These are phyloP conservation scores for Arctium minus DNA, from an alignment of 129 eudicot species.

Conservation along the genomic window DNA sequence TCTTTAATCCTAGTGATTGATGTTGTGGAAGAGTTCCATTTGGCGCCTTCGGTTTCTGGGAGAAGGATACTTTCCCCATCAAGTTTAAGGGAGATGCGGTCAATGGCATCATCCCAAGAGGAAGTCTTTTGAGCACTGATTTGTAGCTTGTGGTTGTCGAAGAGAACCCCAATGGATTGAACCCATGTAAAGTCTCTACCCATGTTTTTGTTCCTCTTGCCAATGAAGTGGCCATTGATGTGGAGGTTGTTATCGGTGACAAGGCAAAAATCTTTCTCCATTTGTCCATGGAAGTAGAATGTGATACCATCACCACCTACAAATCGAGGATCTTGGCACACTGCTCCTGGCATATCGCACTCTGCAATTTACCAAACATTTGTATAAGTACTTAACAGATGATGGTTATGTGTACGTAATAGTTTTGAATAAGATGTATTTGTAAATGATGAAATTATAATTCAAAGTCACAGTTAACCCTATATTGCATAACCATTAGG, in stretches of 20 bases:
- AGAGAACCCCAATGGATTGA: constrained; percentile 65
- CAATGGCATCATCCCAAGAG: constrained; percentile 55
- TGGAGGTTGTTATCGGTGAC: constrained; percentile 64
- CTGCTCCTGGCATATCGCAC: constrained; percentile 8
- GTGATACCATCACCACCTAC: constrained; percentile 78
- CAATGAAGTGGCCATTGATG: constrained; percentile 69
- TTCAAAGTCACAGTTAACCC: background rate
- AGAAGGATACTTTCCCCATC: constrained; percentile 35
- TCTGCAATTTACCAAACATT: background rate
- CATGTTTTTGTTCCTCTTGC: constrained; percentile 52
- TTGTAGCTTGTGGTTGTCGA: constrained; percentile 44
- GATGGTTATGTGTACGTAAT: background rate
- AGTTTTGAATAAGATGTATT: background rate
- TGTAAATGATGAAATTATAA: background rate
- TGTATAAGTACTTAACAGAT: background rate
- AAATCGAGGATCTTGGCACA: constrained; percentile 81
- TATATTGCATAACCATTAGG: background rate
- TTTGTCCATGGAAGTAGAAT: constrained; percentile 79
- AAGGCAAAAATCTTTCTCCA: constrained; percentile 64
- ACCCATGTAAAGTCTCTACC: constrained; percentile 87
- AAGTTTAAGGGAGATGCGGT: constrained; percentile 40
- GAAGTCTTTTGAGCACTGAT: constrained; percentile 53
- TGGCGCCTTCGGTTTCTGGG: constrained; percentile 40
- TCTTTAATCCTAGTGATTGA: constrained; percentile 41
- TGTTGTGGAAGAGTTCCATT: constrained; percentile 33